Conservation (phyloP, 2,329 filamentous ascomycete genomes). For the Paecilomyces formosus region DNA sequence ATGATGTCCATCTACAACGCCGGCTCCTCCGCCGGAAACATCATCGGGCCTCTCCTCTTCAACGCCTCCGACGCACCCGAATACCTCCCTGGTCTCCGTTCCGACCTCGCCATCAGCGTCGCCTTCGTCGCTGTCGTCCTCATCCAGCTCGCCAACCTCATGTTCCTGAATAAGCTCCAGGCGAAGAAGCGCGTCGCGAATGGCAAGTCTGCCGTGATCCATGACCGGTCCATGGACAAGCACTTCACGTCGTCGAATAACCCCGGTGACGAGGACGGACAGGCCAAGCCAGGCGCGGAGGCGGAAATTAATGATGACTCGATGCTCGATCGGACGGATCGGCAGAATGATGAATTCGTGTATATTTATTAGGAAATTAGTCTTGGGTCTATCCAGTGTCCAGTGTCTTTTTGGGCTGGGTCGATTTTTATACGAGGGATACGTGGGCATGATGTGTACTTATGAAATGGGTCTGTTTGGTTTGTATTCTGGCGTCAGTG, state of each 20-base stretch:
- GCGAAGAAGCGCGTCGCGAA: conserved; percentile 47
- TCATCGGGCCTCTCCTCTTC: conserved; percentile 60
- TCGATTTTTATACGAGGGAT: not conserved
- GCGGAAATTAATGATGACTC: conserved; percentile 42
- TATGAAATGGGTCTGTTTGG: not conserved
- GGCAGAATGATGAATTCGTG: conserved; percentile 61
- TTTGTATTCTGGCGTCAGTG: not conserved
- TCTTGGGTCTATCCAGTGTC: not conserved
- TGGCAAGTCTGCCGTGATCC: conserved; percentile 54
- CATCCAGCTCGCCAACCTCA: conserved; percentile 49
- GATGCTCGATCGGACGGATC: conserved; percentile 56
- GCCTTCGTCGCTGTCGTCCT: conserved; percentile 47
- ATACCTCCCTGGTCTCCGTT: conserved; percentile 52
- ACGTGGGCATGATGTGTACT: not conserved
- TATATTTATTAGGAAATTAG: conserved; percentile 45
- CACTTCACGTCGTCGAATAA: conserved; percentile 28
- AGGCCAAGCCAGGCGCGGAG: conserved; percentile 9
- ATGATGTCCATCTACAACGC: conserved; percentile 60
- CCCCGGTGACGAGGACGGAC: conserved; percentile 15
- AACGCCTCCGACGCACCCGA: conserved; percentile 48
- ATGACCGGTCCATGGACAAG: conserved; percentile 55
- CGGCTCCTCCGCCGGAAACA: conserved; percentile 56
- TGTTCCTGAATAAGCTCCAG: conserved; percentile 49
- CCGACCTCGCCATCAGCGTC: conserved; percentile 39
- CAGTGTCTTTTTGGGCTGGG: no score